phyloP scores from a whole-genome alignment of 345 rosid species.

The Hevea brasiliensis region DNA sequence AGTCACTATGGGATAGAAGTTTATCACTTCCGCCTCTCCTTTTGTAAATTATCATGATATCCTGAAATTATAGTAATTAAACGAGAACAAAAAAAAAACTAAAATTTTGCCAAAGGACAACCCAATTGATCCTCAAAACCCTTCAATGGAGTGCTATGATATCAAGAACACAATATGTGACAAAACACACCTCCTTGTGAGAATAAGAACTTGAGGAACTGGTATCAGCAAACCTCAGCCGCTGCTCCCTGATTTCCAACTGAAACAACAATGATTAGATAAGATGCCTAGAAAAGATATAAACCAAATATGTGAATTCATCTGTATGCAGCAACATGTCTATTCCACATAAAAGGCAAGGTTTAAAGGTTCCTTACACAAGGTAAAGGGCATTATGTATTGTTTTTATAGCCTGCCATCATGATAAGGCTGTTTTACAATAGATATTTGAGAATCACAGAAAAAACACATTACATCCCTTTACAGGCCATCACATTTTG shows the following conservation, averaged over 20 bases:
- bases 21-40: slow-evolving; percentile 89
- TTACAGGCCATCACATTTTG: neutral
- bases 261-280: slow-evolving; percentile 40
- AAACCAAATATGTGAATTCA: neutral
- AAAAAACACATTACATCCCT: neutral
- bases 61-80: slow-evolving; percentile 47
- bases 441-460: neutral
- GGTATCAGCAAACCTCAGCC: slow-evolving; percentile 67
- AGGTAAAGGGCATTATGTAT: neutral
- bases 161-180: neutral
- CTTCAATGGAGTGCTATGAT: slow-evolving; percentile 1
- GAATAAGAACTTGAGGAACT: slow-evolving; percentile 77
- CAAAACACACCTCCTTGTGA: slow-evolving; percentile 67
- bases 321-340: neutral
- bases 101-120: neutral
- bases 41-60: slow-evolving; percentile 61
- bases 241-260: slow-evolving; percentile 80
- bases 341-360: neutral
- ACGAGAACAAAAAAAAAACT: slow-evolving; percentile 13
- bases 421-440: neutral
- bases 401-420: neutral
- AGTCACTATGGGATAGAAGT: slow-evolving; percentile 65
- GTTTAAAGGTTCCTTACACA: neutral
- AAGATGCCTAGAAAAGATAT: slow-evolving; percentile 5
- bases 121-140: neutral